These are phyloP conservation scores for Pontederia crassipes DNA, from an alignment of 176 grass and related monocot genomes.

Conservation along the genomic window DNA sequence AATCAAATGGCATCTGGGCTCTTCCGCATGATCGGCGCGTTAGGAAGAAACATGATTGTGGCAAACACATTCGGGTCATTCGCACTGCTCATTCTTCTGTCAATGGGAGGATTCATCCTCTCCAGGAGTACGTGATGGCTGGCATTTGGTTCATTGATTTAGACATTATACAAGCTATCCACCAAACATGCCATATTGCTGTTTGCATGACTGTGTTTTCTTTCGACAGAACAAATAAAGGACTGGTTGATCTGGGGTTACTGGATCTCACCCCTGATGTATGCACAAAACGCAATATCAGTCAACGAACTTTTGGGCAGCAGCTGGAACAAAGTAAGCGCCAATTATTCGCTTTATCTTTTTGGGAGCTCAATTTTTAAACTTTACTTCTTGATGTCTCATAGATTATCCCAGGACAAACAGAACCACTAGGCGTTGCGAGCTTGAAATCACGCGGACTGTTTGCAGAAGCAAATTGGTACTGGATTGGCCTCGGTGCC, in stretches of 20 bases:
- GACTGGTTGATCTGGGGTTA: constrained; percentile 74
- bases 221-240: constrained; percentile 40
- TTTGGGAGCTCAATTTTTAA: constrained; percentile 1
- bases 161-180: background rate
- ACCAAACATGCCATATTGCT: constrained; percentile 4
- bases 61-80: constrained; percentile 57
- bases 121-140: constrained; percentile 35
- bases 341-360: background rate
- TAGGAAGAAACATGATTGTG: constrained; percentile 46
- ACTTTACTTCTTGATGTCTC: background rate
- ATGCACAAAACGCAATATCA: constrained; percentile 37
- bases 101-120: constrained; percentile 50
- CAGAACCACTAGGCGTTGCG: constrained; percentile 30
- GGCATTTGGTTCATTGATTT: constrained; percentile 11
- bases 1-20: constrained; percentile 54
- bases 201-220: constrained; percentile 5
- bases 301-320: constrained; percentile 50
- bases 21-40: constrained; percentile 42
- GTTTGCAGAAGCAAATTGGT: constrained; percentile 50
- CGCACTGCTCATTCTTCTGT: constrained; percentile 36
- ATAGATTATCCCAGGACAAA: constrained; percentile 24
- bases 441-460: constrained; percentile 37
- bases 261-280: constrained; percentile 59
- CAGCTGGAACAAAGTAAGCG: constrained; percentile 37
- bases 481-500: constrained; percentile 49